Percentiles rank a stretch among this genome's conserved stretches.
These are phyloP conservation scores for Calendula officinalis DNA, from an alignment of 129 eudicot species.

Conservation along the genomic window DNA sequence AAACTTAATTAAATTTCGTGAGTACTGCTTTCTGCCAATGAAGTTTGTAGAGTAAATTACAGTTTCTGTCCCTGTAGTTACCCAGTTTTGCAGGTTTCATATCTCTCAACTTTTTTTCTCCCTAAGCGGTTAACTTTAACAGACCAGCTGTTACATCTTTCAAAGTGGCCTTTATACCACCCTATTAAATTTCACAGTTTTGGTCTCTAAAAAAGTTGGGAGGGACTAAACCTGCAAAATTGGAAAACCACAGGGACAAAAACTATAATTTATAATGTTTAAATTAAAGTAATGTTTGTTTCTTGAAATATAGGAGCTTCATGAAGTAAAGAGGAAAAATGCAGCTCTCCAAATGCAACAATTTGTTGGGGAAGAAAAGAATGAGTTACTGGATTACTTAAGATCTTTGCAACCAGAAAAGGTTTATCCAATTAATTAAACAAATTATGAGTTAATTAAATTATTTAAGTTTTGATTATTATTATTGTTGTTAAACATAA, in stretches of 20 bases:
- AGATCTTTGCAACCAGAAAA: constrained; percentile 93
- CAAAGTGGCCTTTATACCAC: no score
- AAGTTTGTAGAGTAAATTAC: no score
- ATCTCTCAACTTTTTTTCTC: no score
- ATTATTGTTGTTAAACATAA: constrained; percentile 1
- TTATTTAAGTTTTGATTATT: neutral
- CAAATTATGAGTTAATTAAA: neutral
- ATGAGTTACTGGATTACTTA: constrained; percentile 82
- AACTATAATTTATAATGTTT: neutral
- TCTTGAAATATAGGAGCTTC: constrained; percentile 58
- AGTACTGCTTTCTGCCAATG: neutral
- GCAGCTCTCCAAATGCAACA: constrained; percentile 99
- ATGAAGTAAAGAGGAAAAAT: constrained; percentile 81
- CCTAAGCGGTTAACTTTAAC: no score
- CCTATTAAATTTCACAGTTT: no score
- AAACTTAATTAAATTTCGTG: neutral
- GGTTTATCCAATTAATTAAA: constrained; percentile 35
- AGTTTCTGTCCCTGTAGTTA: no score
- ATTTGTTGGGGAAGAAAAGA: constrained; percentile 96
- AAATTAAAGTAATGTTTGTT: neutral
- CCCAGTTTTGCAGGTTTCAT: no score
- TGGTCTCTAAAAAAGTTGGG: no score
- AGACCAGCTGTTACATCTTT: no score
- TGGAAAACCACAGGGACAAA: no score
- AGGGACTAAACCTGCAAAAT: no score